Base-by-base conservation (phyloP, 73 alveolate species). In the Diophrys appendiculata region DNA sequence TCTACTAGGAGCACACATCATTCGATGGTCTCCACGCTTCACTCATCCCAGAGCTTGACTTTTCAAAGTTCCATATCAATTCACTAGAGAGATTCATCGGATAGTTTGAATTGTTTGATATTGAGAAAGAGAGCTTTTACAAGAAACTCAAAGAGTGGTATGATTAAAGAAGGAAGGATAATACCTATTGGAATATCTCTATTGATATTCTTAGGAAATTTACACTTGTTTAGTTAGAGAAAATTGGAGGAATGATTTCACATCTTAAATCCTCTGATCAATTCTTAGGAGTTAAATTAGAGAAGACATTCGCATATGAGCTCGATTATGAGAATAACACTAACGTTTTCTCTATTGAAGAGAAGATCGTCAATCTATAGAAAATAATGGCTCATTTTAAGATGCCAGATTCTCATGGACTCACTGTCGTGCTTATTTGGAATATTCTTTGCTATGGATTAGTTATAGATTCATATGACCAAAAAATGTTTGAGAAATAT, bases 381-480 rank as follows among this genome's bases (percentile, higher is more conserved):
- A 84, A 81, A 24, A 81, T 64, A 55, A 25, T 71, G 64, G 84
- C 54, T 18, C 72, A 81, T 54, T 54, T 81, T 8, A 26, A 52
- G 43, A 69, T 27, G 65, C 54, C 72, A 81, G 70, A 33, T 52
- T 54, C 43, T 55, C 67, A 52, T 71, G 24, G 43, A 54, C 68
- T 89, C 93, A 43, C 30, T 70, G 55, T 80, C 89, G 29, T 31
- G 78, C 30, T 78, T 26, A 73, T 85, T 24, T 26, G 5, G 29
- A 83, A 85, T 52, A 31, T 80, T n/a, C 83, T 88, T 1, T 83
- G 65, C 52, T 69, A 54, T 27, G 92, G 88, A 18, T 26, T 76
- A 0, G 77, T 83, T 33, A 84, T 88, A 3, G 80, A 73, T 52
- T 70, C 65, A 33, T 81, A 69, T 64, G 92, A 88, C 65, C 83